A percentile compares a stretch with the other conserved stretches of the same genome.
phyloP scores from a whole-genome alignment of 176 grass and related monocot species.

The Puya raimondii region DNA sequence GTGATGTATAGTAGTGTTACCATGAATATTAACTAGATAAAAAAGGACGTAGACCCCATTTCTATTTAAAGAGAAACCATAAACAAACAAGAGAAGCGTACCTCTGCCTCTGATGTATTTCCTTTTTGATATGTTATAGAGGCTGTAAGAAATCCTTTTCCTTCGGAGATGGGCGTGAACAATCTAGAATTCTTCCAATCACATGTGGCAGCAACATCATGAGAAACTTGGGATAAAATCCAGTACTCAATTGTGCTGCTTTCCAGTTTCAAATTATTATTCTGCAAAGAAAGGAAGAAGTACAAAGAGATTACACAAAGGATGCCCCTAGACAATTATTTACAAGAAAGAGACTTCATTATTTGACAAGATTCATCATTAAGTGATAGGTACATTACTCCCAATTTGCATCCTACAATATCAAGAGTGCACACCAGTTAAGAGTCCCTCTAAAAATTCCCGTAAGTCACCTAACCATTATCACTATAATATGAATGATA shows the following conservation, averaged over 20 bases:
- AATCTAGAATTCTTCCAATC: conserved; percentile 58
- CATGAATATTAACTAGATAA: too few species aligned
- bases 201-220: conserved; percentile 27
- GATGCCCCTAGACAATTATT: conserved; percentile 3
- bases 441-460: too few species aligned
- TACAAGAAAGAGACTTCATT: neutral
- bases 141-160: conserved; percentile 64
- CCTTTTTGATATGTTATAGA: conserved; percentile 45
- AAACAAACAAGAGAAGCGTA: conserved; percentile 27
- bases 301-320: conserved; percentile 11
- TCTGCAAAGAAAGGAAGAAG: conserved; percentile 37
- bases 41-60: neutral
- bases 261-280: conserved; percentile 66
- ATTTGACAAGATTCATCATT: conserved; percentile 7
- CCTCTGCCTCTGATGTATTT: conserved; percentile 49
- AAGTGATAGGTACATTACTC: neutral
- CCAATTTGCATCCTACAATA: neutral
- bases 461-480: too few species aligned
- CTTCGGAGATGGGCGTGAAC: conserved; percentile 53
- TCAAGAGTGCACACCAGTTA: too few species aligned
- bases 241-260: conserved; percentile 60
- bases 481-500: neutral
- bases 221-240: conserved; percentile 38
- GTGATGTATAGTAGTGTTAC: too few species aligned
- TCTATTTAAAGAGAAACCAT: neutral